Conservation (phyloP, 768 basidiomycete genomes). For the Chlorophyllum brunneum region DNA sequence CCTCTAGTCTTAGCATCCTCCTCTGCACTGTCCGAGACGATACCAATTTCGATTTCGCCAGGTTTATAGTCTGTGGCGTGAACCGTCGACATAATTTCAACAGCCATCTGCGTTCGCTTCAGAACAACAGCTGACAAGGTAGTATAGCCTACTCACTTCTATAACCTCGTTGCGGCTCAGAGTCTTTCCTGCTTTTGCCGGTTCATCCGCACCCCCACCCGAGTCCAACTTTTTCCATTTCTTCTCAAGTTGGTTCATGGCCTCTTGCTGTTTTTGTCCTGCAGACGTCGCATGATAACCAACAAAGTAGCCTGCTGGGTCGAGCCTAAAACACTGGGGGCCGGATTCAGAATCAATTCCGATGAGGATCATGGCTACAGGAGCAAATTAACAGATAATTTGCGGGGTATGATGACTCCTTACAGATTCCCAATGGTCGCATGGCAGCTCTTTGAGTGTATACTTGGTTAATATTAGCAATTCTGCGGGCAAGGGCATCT, state of each 20-base stretch:
- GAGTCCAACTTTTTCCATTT: constrained; percentile 94
- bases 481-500: constrained; percentile 87
- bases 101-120: constrained; percentile 63
- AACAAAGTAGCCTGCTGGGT: constrained; percentile 97
- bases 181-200: constrained; percentile 68
- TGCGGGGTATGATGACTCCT: constrained; percentile 21
- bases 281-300: constrained; percentile 97
- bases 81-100: constrained; percentile 91
- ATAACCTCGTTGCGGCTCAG: constrained; percentile 79
- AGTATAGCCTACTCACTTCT: constrained; percentile 55
- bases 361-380: constrained; percentile 90
- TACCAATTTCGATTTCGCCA: constrained; percentile 93
- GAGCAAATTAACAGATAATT: neutral
- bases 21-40: constrained; percentile 73
- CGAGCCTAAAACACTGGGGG: constrained; percentile 97
- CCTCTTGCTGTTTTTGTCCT: constrained; percentile 97
- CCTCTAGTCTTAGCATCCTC: constrained; percentile 72
- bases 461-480: constrained; percentile 98
- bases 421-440: constrained; percentile 94
- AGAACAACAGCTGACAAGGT: neutral
- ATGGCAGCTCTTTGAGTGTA: constrained; percentile 97
- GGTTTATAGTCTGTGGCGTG: constrained; percentile 96
- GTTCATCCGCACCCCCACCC: constrained; percentile 75
- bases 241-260: constrained; percentile 98
- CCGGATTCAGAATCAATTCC: constrained; percentile 88